Evolutionary conservation across 2,329 filamentous ascomycete genomes (phyloP), one percentile per base, ranked within the genome.

Genomic region (Verruconis gallopava): DNA sequence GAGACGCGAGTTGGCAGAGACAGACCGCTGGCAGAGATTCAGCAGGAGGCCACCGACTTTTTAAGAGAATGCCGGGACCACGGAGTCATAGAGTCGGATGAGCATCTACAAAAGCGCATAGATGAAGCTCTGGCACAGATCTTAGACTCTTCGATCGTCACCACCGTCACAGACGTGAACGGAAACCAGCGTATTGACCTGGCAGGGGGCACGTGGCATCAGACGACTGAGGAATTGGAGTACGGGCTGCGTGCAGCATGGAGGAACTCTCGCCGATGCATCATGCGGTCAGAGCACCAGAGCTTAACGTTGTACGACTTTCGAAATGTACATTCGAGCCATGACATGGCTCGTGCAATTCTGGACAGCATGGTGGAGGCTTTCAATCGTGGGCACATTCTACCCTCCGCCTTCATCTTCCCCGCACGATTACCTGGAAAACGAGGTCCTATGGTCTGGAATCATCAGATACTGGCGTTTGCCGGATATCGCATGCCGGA

Each of bases 191-290:
- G 13, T 11, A 13, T 28, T 15, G 36, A 30, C 5, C 21, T 21
- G 4, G 32, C 41, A 5, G 45, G 45, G 22, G 42, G 45, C 15
- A 45, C 28, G 14, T 52, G 50, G 50, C 34, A 22, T 4, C 50
- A 52, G 38, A 49, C 25, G 4, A 6, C 36, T 4, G 20, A 40
- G 32, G 50, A 52, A 37, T 39, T 52, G 5, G 46, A 45, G 30
- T 45, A 42, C 36, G 45, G 45, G n/a, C 22, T 47, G 14, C 28
- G 43, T 40, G 18, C 47, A 43, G 48, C 53, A 30, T 55, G 53
- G 53, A 50, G 49, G 19, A 50, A 55, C 36, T 44, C 53, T 6
- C 45, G 51, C 15, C 52, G 49, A 38, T 55, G 53, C 39, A 55
- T 55, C 44, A 54, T 54, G 51, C 44, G 53, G 19, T 50, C 48